A percentile compares a stretch with the other conserved stretches of the same genome.
phyloP scores from a whole-genome alignment of 2,329 filamentous ascomycete genomes.

The Tympanopsis confertula region DNA sequence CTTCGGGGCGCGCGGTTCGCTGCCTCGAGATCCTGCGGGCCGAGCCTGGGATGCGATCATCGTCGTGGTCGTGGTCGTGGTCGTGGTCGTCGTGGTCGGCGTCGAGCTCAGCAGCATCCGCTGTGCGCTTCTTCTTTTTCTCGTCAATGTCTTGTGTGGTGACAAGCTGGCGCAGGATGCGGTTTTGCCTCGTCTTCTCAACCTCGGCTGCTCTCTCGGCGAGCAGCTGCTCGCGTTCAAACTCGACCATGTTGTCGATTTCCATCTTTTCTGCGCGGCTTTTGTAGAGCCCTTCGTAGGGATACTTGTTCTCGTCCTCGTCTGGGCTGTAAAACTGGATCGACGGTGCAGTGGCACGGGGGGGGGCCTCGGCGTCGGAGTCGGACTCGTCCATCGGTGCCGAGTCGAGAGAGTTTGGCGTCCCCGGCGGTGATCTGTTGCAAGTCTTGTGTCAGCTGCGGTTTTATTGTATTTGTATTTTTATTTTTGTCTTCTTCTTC shows the following conservation, averaged over 20 bases:
- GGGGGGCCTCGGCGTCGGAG: conserved; percentile 56
- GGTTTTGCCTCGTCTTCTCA: conserved; percentile 71
- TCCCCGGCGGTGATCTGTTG: conserved; percentile 60
- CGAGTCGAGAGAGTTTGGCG: conserved; percentile 65
- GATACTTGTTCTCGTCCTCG: conserved; percentile 59
- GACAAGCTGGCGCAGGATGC: conserved; percentile 68
- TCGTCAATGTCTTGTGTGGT: conserved; percentile 39
- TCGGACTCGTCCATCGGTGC: conserved; percentile 85
- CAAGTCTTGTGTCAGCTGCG: conserved; percentile 4
- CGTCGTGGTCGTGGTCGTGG: conserved; percentile 56
- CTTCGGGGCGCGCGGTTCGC: conserved; percentile 50
- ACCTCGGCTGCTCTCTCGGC: conserved; percentile 79
- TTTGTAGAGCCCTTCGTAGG: conserved; percentile 76
- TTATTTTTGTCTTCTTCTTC: conserved; percentile 5
- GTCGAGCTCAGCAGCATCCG: conserved; percentile 42
- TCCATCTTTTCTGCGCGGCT: conserved; percentile 62
- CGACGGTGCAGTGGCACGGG: conserved; percentile 13
- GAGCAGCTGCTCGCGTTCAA: conserved; percentile 80
- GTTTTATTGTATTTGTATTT: background rate
- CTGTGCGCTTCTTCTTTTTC: conserved; percentile 62
- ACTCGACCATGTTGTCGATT: conserved; percentile 78
- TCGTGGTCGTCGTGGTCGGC: conserved; percentile 63
- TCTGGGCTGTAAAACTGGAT: conserved; percentile 27
- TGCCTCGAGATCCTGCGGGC: conserved; percentile 60
- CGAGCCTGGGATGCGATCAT: background rate